Conservation (phyloP, 768 basidiomycete species). For the Tylopilus sp. region DNA sequence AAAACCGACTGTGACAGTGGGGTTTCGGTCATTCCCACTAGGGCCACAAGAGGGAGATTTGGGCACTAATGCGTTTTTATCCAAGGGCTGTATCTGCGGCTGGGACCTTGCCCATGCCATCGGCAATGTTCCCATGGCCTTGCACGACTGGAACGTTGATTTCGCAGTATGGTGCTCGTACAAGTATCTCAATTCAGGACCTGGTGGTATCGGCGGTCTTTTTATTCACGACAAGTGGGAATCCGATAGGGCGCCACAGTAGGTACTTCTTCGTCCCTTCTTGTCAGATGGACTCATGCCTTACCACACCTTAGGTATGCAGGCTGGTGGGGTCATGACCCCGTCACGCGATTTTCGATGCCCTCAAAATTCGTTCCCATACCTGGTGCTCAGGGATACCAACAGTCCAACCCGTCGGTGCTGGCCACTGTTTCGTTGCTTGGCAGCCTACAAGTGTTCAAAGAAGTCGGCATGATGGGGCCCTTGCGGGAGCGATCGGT, state of each 20-base stretch:
- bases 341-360: constrained; percentile 87
- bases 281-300: constrained; percentile 5
- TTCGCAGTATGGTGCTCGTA: constrained; percentile 99
- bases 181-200: constrained; percentile 96
- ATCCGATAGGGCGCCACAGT: constrained; percentile 60
- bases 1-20: constrained; percentile 6
- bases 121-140: constrained; percentile 85
- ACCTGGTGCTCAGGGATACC: constrained; percentile 90
- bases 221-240: constrained; percentile 87
- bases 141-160: constrained; percentile 94
- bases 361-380: constrained; percentile 78
- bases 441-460: constrained; percentile 79
- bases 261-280: constrained; percentile 25
- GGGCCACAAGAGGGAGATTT: constrained; percentile 6
- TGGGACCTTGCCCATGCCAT: constrained; percentile 97
- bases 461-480: constrained; percentile 71
- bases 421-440: constrained; percentile 76
- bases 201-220: constrained; percentile 94
- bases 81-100: constrained; percentile 89
- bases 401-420: constrained; percentile 92
- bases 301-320: constrained; percentile 55
- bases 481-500: constrained; percentile 67
- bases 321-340: constrained; percentile 98
- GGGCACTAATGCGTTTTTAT: constrained; percentile 12
- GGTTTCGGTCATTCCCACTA: neutral